These are phyloP conservation scores for Fusarium continuum DNA, from an alignment of 2,329 filamentous ascomycete genomes.

Conservation along the genomic window DNA sequence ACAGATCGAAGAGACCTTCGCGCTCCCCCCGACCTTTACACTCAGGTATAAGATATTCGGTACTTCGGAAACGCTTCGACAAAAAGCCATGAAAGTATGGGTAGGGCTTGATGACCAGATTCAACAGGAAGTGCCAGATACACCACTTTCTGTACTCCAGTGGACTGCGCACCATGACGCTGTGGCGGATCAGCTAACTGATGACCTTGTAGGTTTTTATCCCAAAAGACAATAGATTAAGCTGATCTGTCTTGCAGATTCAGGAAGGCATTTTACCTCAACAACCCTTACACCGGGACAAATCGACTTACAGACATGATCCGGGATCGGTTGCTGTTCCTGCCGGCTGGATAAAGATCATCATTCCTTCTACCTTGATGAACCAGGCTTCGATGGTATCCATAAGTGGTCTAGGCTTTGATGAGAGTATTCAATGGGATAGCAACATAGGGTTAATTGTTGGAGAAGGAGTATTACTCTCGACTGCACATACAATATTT, in stretches of 20 bases:
- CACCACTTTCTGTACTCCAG: neutral
- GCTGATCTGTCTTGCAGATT: neutral
- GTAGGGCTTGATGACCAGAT: too few relatives aligned
- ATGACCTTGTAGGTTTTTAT: neutral
- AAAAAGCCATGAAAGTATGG: too few relatives aligned
- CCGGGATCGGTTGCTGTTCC: neutral
- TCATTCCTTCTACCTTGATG: neutral
- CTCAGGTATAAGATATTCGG: neutral
- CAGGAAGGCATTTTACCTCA: neutral
- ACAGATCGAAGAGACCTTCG: fast-evolving
- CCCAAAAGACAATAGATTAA: fast-evolving
- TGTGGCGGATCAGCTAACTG: neutral
- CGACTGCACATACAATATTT: too few relatives aligned
- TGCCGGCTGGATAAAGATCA: neutral
- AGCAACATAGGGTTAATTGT: too few relatives aligned
- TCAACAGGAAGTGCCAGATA: neutral
- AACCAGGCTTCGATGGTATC: too few relatives aligned
- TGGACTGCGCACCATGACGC: fast-evolving
- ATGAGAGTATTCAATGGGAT: too few relatives aligned
- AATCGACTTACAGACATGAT: neutral
- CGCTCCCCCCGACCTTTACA: fast-evolving
- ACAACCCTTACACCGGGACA: neutral
- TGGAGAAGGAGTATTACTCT: too few relatives aligned
- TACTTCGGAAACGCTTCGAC: neutral
- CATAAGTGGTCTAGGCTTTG: too few relatives aligned